phyloP scores from a whole-genome alignment of 352 stramenopile genomes.

The Phytophthora melonis region DNA sequence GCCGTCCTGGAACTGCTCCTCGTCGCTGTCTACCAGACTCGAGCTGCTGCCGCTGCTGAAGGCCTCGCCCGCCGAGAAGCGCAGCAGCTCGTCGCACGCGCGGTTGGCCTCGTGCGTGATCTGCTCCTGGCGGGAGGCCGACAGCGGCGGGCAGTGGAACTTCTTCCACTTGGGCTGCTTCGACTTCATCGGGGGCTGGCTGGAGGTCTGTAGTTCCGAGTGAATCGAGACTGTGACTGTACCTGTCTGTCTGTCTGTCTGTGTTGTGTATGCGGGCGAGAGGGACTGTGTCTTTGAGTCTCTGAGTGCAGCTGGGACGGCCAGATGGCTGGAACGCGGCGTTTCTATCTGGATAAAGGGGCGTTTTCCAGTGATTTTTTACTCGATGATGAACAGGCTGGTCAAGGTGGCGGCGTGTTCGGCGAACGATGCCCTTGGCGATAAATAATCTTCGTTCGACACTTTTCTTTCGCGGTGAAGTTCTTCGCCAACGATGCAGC shows the following conservation, averaged over 20 bases:
- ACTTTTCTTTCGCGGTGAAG: too few relatives aligned
- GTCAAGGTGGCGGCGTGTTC: too few relatives aligned
- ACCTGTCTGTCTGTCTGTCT: too few relatives aligned
- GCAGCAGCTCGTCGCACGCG: slow-evolving; percentile 81
- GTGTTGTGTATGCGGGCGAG: too few relatives aligned
- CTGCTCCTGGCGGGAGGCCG: slow-evolving; percentile 61
- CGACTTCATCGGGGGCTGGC: slow-evolving; percentile 40
- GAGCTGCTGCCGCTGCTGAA: slow-evolving; percentile 40
- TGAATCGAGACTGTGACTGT: neutral
- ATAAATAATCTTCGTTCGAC: too few relatives aligned
- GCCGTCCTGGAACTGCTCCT: slow-evolving; percentile 49
- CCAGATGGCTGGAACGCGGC: too few relatives aligned
- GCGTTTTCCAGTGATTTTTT: neutral
- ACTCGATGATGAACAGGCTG: too few relatives aligned
- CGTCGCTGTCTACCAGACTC: slow-evolving; percentile 36
- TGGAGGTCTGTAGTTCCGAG: neutral
- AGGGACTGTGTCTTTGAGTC: too few relatives aligned
- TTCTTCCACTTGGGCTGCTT: slow-evolving; percentile 77
- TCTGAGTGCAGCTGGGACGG: too few relatives aligned
- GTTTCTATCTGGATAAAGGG: neutral
- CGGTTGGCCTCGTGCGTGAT: slow-evolving; percentile 79
- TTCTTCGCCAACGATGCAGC: too few relatives aligned
- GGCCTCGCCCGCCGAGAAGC: slow-evolving; percentile 73
- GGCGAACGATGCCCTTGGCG: too few relatives aligned
- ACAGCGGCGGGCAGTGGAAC: slow-evolving; percentile 80